phyloP scores from a whole-genome alignment of 805 yeast genomes.

The Dipodascopsis uninucleata region DNA sequence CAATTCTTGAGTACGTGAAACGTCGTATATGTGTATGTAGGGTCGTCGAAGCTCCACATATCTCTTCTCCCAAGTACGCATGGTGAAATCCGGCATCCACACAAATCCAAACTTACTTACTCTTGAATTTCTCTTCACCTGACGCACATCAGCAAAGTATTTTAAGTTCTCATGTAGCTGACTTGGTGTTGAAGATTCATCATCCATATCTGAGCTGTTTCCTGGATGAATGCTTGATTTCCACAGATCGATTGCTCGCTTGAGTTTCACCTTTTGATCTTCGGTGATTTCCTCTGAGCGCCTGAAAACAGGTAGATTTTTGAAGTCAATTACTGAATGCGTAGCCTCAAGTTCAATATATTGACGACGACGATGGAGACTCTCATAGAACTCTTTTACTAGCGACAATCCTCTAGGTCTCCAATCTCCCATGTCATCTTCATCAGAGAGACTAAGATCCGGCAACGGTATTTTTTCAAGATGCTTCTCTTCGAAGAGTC shows the following conservation, averaged over 20 bases:
- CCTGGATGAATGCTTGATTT: too few relatives aligned
- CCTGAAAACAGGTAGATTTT: too few relatives aligned
- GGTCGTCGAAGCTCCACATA: slow-evolving; percentile 25
- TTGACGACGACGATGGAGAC: neutral
- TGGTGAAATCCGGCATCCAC: slow-evolving; percentile 18
- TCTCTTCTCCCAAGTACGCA: slow-evolving; percentile 22
- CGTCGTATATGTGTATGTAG: slow-evolving; percentile 15
- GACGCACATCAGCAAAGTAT: slow-evolving; percentile 23
- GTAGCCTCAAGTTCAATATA: slow-evolving; percentile 10
- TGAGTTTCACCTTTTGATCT: too few relatives aligned
- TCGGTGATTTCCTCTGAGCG: too few relatives aligned
- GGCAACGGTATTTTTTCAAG: neutral
- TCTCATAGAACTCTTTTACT: slow-evolving; percentile 12
- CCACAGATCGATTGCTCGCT: too few relatives aligned
- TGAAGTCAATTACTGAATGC: slow-evolving; percentile 5
- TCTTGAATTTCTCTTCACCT: slow-evolving; percentile 10
- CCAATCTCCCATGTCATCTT: slow-evolving; percentile 23
- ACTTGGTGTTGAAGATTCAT: too few relatives aligned
- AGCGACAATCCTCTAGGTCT: slow-evolving; percentile 19
- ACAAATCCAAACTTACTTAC: slow-evolving; percentile 15
- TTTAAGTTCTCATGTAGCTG: slow-evolving; percentile 6
- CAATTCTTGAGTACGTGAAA: slow-evolving; percentile 11
- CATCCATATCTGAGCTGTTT: too few relatives aligned
- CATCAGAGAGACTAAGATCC: slow-evolving; percentile 5
- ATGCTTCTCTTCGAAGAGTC: slow-evolving; percentile 6